These are phyloP conservation scores for Posidonia oceanica DNA, from an alignment of 116 monocot species.

Conservation along the genomic window DNA sequence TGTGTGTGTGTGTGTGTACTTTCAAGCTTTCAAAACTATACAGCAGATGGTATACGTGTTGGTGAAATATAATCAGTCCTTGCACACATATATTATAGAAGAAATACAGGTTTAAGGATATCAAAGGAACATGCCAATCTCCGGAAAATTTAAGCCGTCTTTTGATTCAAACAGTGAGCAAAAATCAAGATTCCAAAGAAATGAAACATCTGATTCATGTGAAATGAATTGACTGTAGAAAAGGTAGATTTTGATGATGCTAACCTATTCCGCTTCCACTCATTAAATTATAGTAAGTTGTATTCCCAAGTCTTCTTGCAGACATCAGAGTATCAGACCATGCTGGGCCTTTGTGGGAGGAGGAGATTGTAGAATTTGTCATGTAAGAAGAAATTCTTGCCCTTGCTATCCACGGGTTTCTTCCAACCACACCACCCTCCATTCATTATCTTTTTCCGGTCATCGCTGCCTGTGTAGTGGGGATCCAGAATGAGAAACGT, in stretches of 20 bases:
- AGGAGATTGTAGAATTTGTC: slow-evolving; percentile 97
- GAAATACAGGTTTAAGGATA: no score
- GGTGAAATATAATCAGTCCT: no score
- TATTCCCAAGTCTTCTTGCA: not conserved
- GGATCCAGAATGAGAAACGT: slow-evolving; percentile 98
- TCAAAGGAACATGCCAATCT: no score
- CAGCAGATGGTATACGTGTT: no score
- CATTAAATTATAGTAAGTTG: no score
- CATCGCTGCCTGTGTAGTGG: slow-evolving; percentile 82
- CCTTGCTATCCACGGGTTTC: slow-evolving; percentile 80
- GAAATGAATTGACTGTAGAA: not conserved
- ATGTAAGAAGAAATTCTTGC: slow-evolving; percentile 75
- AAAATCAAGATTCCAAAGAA: not conserved
- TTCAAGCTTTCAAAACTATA: no score
- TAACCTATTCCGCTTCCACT: not conserved
- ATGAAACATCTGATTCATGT: not conserved
- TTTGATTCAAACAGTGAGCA: no score
- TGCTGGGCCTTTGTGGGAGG: slow-evolving; percentile 88
- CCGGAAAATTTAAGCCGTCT: no score
- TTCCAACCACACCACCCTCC: slow-evolving; percentile 98
- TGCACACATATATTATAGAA: no score
- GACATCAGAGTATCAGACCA: slow-evolving; percentile 33
- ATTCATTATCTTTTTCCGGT: slow-evolving; percentile 69
- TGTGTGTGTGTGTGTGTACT: no score
- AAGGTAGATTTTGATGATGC: not conserved